Conservation (phyloP, 1,284 basidiomycete species). For the Tausonia pullulans region DNA sequence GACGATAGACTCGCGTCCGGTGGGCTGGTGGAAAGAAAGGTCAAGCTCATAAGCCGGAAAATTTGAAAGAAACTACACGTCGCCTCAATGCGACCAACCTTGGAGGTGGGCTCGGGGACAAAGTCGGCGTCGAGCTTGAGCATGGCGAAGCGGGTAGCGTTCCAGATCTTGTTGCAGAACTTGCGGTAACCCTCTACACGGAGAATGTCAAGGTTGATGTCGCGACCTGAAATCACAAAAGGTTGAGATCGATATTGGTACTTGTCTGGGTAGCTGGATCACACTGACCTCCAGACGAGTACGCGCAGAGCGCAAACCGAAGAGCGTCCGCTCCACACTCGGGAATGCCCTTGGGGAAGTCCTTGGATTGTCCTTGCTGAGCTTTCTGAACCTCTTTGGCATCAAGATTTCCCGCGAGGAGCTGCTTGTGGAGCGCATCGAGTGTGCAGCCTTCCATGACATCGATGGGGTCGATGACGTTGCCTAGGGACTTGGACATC, state of each 20-base stretch:
- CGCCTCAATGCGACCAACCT: conserved; percentile 40
- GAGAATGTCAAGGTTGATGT: conserved; percentile 91
- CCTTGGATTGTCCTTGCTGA: conserved; percentile 91
- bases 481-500: conserved; percentile 98
- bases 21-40: conserved; percentile 45
- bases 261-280: not conserved
- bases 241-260: not conserved
- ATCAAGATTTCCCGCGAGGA: conserved; percentile 85
- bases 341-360: conserved; percentile 97
- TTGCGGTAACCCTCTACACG: conserved; percentile 99
- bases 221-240: conserved; percentile 48
- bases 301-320: conserved; percentile 88
- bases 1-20: conserved; percentile 78
- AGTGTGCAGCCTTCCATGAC: conserved; percentile 82
- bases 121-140: conserved; percentile 79
- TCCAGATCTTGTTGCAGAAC: conserved; percentile 99
- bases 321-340: conserved; percentile 97
- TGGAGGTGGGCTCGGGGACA: conserved; percentile 55
- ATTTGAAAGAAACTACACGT: not conserved
- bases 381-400: conserved; percentile 89
- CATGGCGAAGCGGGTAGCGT: conserved; percentile 97
- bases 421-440: conserved; percentile 74
- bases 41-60: not conserved
- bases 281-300: conserved; percentile 61
- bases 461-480: conserved; percentile 95